These are phyloP conservation scores for Porogramme epimiltina DNA, from an alignment of 1,284 basidiomycete genomes.

Conservation along the genomic window DNA sequence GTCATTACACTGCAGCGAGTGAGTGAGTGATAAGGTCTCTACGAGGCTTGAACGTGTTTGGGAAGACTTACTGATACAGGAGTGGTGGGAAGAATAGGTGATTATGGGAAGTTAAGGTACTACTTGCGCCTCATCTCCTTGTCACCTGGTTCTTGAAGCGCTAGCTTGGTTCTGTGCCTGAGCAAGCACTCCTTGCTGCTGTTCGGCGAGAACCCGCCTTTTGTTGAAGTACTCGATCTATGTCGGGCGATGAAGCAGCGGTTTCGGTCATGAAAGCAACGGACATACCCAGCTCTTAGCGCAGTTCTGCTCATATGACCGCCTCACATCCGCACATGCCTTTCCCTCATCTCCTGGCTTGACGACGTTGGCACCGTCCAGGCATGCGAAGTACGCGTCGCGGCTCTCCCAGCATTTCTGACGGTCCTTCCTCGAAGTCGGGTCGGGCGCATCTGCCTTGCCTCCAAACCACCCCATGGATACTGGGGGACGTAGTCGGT, in stretches of 20 bases:
- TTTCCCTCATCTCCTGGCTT: constrained; percentile 69
- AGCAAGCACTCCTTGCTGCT: constrained; percentile 67
- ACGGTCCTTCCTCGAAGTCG: constrained; percentile 56
- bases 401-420: constrained; percentile 77
- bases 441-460: constrained; percentile 40
- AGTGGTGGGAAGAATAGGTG: not conserved
- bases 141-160: constrained; percentile 36
- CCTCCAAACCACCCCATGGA: constrained; percentile 39
- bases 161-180: constrained; percentile 55
- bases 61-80: not conserved
- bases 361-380: constrained; percentile 63
- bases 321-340: constrained; percentile 54
- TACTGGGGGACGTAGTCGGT: not conserved
- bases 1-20: too few relatives aligned
- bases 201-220: constrained; percentile 71
- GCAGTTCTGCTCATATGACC: constrained; percentile 64
- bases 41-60: too few relatives aligned
- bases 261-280: not conserved
- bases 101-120: too few relatives aligned
- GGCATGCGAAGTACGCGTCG: constrained; percentile 77
- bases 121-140: not conserved
- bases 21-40: too few relatives aligned
- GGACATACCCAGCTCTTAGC: constrained; percentile 81
- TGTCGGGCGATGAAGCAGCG: not conserved
- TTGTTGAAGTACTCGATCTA: constrained; percentile 88